Conservation (phyloP, 148 eudicot genomes). For the Rhododendron henanense region DNA sequence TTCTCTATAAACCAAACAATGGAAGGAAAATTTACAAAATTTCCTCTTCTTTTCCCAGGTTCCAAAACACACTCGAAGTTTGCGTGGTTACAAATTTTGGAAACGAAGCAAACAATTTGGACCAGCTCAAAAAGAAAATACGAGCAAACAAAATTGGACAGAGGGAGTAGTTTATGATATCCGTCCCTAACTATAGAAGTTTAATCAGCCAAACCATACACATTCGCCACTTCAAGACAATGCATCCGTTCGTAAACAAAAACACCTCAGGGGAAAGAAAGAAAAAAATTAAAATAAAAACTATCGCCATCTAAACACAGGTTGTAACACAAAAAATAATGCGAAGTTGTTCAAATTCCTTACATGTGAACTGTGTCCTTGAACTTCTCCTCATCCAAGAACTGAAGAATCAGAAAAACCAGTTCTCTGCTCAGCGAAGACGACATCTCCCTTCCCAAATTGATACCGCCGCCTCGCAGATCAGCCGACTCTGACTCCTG, state of each 20-base stretch:
- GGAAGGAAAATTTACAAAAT: too few relatives aligned
- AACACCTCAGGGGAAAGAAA: background rate
- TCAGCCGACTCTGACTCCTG: slow-evolving; percentile 7
- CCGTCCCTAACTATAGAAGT: background rate
- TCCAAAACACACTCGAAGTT: too few relatives aligned
- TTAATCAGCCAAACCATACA: background rate
- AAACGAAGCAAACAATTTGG: too few relatives aligned
- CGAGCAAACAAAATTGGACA: too few relatives aligned
- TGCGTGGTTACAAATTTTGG: too few relatives aligned
- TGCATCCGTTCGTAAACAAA: background rate
- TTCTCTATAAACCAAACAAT: too few relatives aligned
- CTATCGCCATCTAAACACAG: background rate
- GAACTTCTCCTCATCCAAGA: slow-evolving; percentile 49
- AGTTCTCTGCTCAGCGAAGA: slow-evolving; percentile 42
- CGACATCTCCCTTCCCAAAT: slow-evolving; percentile 24
- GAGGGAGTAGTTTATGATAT: background rate
- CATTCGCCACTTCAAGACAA: background rate
- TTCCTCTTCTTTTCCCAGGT: too few relatives aligned
- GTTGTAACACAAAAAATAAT: background rate
- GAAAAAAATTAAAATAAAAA: too few relatives aligned
- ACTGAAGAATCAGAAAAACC: slow-evolving; percentile 50
- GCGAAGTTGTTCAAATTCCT: slow-evolving; percentile 2
- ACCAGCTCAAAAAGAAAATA: too few relatives aligned
- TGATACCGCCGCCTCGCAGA: slow-evolving; percentile 3
- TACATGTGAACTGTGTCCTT: slow-evolving; percentile 42